Percentiles rank a stretch among this genome's conserved stretches.
phyloP scores from a whole-genome alignment of 352 stramenopile species.

The Phytophthora ohioensis region DNA sequence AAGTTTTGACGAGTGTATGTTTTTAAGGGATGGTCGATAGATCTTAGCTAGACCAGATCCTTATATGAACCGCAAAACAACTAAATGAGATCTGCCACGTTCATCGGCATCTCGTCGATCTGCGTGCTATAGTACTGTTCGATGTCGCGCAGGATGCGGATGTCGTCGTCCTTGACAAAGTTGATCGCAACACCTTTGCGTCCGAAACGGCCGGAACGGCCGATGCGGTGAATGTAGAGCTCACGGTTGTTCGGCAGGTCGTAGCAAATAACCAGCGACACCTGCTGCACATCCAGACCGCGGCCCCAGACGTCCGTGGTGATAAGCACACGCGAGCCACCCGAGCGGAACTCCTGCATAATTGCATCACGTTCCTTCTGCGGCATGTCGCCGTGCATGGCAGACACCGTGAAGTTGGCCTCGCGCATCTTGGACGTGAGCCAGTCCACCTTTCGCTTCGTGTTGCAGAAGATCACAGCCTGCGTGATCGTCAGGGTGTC shows the following conservation, averaged over 20 bases:
- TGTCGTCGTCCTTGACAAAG: constrained; percentile 97
- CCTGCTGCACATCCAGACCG: constrained; percentile 97
- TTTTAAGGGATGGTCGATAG: too few relatives aligned
- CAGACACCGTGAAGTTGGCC: constrained; percentile 96
- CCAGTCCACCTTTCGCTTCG: constrained; percentile 97
- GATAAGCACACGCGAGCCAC: constrained; percentile 96
- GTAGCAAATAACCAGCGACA: constrained; percentile 98
- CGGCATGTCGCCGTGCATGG: constrained; percentile 98
- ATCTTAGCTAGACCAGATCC: too few relatives aligned
- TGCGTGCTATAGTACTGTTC: constrained; percentile 99
- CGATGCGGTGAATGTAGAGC: constrained; percentile 97
- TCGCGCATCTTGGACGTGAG: constrained; percentile 97
- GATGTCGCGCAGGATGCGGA: constrained; percentile 97
- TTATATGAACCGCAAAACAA: neutral
- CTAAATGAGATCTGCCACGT: constrained; percentile 99
- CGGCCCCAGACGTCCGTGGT: constrained; percentile 97
- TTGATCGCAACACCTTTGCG: constrained; percentile 98
- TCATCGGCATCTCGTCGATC: constrained; percentile 99
- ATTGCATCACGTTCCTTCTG: constrained; percentile 95
- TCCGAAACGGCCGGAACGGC: constrained; percentile 96
- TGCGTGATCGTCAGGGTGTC: constrained; percentile 99
- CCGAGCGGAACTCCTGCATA: constrained; percentile 97
- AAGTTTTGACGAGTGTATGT: too few relatives aligned
- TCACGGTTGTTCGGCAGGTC: constrained; percentile 97
- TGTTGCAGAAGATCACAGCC: constrained; percentile 99